Percentiles rank a stretch among this genome's conserved stretches.
Evolutionary conservation across 768 basidiomycete species (phyloP).

Genomic region (Lactarius deliciosus): DNA sequence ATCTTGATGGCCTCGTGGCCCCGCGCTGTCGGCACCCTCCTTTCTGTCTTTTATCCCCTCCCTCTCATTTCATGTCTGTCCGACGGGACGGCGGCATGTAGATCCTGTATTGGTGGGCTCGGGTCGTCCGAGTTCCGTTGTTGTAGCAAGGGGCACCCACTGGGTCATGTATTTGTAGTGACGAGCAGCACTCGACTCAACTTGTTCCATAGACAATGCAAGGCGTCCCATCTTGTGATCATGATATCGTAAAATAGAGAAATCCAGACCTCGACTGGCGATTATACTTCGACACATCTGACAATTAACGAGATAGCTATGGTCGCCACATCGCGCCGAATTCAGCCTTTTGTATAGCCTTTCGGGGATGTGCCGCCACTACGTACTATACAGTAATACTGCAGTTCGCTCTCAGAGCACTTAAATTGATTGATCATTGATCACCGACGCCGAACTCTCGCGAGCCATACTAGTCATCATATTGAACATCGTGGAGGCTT

Average conservation of each 20-base stretch:
- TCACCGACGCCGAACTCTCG: not conserved
- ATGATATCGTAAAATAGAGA: not conserved
- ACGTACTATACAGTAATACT: not conserved
- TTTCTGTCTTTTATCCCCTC: not conserved
- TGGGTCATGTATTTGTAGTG: conserved; percentile 9
- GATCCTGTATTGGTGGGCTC: not conserved
- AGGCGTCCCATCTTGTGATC: not conserved
- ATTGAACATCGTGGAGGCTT: not conserved
- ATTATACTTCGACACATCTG: not conserved
- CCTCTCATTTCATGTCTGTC: not conserved
- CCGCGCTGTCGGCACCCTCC: not conserved
- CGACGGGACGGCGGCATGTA: not conserved
- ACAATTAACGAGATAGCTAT: not conserved
- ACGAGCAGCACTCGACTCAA: not conserved
- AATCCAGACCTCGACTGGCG: too few relatives aligned
- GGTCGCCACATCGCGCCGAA: not conserved
- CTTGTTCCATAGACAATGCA: not conserved
- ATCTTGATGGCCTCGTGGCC: not conserved
- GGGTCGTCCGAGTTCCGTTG: not conserved
- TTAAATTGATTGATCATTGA: not conserved
- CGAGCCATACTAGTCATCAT: not conserved
- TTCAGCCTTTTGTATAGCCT: not conserved
- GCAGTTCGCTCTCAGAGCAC: not conserved
- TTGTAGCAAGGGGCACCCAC: not conserved
- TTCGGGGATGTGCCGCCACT: not conserved